phyloP scores from a whole-genome alignment of 495 filamentous ascomycete genomes.

The Hypomontagnella submonticulosa region DNA sequence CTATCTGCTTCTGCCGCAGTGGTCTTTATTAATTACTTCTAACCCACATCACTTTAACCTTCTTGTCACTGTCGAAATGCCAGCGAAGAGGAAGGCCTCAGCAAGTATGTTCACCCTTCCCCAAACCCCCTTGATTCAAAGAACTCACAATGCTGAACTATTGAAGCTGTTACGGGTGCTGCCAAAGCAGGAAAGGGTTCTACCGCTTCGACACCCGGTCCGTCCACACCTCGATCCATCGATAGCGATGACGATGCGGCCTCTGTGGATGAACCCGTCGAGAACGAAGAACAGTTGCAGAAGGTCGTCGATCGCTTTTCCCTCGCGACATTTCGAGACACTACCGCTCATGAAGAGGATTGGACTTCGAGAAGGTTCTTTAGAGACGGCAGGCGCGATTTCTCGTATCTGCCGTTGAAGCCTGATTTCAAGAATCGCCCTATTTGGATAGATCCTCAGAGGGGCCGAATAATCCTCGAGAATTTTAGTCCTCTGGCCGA shows the following conservation, averaged over 20 bases:
- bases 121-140: constrained; percentile 34
- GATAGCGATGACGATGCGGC: constrained; percentile 71
- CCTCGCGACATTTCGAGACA: constrained; percentile 57
- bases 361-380: constrained; percentile 60
- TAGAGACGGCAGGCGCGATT: constrained; percentile 67
- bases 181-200: constrained; percentile 67
- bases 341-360: constrained; percentile 51
- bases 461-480: constrained; percentile 91
- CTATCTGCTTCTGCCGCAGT: constrained; percentile 6
- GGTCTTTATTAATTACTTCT: constrained; percentile 10
- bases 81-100: constrained; percentile 81
- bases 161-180: constrained; percentile 61
- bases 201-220: constrained; percentile 74
- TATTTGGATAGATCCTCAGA: constrained; percentile 88
- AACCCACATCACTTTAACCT: neutral
- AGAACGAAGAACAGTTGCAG: constrained; percentile 64
- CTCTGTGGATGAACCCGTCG: constrained; percentile 59
- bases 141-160: constrained; percentile 51
- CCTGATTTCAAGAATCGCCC: constrained; percentile 88
- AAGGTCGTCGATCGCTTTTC: constrained; percentile 75
- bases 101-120: constrained; percentile 54
- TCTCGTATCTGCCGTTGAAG: constrained; percentile 82
- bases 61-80: constrained; percentile 62
- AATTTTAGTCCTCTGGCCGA: constrained; percentile 87
- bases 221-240: constrained; percentile 71